Evolutionary conservation across 2,329 filamentous ascomycete species (phyloP).

Genomic region (Fusarium armeniacum): DNA sequence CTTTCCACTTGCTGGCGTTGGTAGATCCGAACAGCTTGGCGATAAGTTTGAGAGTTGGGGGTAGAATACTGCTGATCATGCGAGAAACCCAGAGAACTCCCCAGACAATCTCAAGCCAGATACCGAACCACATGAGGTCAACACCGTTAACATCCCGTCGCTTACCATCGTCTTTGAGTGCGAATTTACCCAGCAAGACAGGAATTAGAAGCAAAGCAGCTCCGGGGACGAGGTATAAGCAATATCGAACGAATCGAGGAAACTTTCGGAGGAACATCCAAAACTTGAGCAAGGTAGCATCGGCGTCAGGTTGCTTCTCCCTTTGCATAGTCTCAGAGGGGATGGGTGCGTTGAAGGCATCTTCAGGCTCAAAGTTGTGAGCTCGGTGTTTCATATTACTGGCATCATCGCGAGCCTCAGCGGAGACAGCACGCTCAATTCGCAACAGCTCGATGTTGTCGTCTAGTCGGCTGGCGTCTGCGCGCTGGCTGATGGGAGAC

Average conservation of each 20-base stretch:
- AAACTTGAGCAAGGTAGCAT: slow-evolving; percentile 57
- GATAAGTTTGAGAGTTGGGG: slow-evolving; percentile 62
- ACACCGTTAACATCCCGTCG: slow-evolving; percentile 72
- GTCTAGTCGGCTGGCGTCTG: slow-evolving; percentile 58
- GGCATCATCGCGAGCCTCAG: slow-evolving; percentile 56
- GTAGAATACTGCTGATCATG: slow-evolving; percentile 66
- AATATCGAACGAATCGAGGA: slow-evolving; percentile 64
- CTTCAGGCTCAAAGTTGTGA: slow-evolving; percentile 58
- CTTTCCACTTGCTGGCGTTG: slow-evolving; percentile 92
- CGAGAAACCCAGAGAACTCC: slow-evolving; percentile 85
- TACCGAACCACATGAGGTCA: slow-evolving; percentile 87
- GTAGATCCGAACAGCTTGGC: slow-evolving; percentile 84
- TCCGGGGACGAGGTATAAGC: slow-evolving; percentile 63
- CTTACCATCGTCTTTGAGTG: slow-evolving; percentile 53
- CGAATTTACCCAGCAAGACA: slow-evolving; percentile 60
- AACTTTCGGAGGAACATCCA: slow-evolving; percentile 64
- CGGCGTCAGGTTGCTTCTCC: slow-evolving; percentile 52
- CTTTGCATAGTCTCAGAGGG: slow-evolving; percentile 45
- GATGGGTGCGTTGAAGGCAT: slow-evolving; percentile 60
- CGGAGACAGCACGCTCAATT: slow-evolving; percentile 62
- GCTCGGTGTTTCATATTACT: slow-evolving; percentile 50
- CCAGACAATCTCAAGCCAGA: slow-evolving; percentile 97
- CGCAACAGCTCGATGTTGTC: slow-evolving; percentile 66
- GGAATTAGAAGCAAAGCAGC: slow-evolving; percentile 62
- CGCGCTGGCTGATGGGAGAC: slow-evolving; percentile 51